Conservation (phyloP, 495 filamentous ascomycete genomes). For the Chlorociboria aeruginascens region DNA sequence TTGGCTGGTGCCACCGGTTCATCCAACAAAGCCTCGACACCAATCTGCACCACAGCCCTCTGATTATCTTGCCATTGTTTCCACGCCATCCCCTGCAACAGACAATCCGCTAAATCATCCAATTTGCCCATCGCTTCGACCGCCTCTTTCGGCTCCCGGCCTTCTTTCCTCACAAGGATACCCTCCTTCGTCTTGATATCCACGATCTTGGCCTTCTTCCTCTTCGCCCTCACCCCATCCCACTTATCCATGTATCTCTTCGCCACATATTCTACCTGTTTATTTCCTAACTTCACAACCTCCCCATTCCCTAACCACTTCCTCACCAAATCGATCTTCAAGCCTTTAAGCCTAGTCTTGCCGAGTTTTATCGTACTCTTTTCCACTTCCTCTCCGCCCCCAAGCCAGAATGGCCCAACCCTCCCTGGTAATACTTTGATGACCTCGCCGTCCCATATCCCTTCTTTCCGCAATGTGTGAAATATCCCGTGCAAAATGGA, state of each 20-base stretch:
- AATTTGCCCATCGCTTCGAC: constrained; percentile 43
- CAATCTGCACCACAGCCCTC: constrained; percentile 18
- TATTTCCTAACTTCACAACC: constrained; percentile 24
- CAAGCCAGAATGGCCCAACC: constrained; percentile 34
- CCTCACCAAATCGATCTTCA: constrained; percentile 53
- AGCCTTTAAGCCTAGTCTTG: constrained; percentile 21
- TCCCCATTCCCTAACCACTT: constrained; percentile 34
- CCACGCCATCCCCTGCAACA: constrained; percentile 81
- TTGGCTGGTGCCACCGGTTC: neutral
- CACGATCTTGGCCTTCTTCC: neutral
- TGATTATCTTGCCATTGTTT: constrained; percentile 70
- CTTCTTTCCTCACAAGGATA: too few species aligned
- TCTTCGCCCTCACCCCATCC: constrained; percentile 19
- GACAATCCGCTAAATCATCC: constrained; percentile 85
- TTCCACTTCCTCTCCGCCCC: constrained; percentile 11
- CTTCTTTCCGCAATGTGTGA: constrained; percentile 36
- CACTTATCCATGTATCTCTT: constrained; percentile 35
- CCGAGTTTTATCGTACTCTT: constrained; percentile 14
- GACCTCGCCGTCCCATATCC: constrained; percentile 26
- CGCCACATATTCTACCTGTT: constrained; percentile 26
- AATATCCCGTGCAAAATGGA: constrained; percentile 77
- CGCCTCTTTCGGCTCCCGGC: neutral
- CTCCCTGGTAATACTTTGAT: constrained; percentile 26
- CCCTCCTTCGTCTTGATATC: constrained; percentile 17
- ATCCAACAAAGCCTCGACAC: constrained; percentile 15